Evolutionary conservation across 2,329 filamentous ascomycete genomes (phyloP).

Genomic region (Alternaria ethzedia): DNA sequence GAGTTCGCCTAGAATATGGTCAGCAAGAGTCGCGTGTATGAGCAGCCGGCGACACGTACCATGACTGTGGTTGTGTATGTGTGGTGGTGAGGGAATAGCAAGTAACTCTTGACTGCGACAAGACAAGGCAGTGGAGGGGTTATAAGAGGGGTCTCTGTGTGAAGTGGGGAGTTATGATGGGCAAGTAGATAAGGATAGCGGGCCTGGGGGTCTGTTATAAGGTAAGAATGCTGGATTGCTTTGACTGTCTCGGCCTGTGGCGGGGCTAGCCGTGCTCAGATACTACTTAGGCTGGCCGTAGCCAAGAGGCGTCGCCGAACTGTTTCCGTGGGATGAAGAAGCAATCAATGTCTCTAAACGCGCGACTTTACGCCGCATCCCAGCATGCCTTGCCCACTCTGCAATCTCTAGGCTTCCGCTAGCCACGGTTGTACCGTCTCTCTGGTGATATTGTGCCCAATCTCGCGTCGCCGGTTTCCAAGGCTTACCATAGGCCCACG

Average conservation of each 20-base stretch:
- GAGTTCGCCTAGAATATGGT: conserved; percentile 43
- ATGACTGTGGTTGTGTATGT: conserved; percentile 39
- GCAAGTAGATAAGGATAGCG: conserved; percentile 32
- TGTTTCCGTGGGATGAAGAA: conserved; percentile 49
- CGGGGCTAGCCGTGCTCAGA: conserved; percentile 33
- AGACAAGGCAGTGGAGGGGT: conserved; percentile 22
- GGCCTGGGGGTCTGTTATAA: conserved; percentile 36
- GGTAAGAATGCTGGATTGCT: conserved; percentile 23
- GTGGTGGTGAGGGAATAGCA: conserved; percentile 7
- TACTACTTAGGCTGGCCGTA: conserved; percentile 37
- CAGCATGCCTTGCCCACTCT: conserved; percentile 24
- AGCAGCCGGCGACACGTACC: conserved; percentile 27
- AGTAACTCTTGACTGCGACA: conserved; percentile 1
- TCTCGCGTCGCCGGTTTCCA: background rate
- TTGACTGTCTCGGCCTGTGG: conserved; percentile 41
- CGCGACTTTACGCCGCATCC: conserved; percentile 9
- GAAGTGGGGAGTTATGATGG: conserved; percentile 26
- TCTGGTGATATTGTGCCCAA: background rate
- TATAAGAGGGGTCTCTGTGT: background rate
- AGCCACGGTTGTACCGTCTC: background rate
- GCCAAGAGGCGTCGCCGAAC: conserved; percentile 47
- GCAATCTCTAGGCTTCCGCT: conserved; percentile 10
- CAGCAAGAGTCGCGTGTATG: background rate
- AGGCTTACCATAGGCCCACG: background rate
- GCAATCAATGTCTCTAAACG: conserved; percentile 25